Percentiles rank a stretch among this genome's conserved stretches.
Evolutionary conservation across 345 rosid species (phyloP).

Genomic region (Lepidium didymum): DNA sequence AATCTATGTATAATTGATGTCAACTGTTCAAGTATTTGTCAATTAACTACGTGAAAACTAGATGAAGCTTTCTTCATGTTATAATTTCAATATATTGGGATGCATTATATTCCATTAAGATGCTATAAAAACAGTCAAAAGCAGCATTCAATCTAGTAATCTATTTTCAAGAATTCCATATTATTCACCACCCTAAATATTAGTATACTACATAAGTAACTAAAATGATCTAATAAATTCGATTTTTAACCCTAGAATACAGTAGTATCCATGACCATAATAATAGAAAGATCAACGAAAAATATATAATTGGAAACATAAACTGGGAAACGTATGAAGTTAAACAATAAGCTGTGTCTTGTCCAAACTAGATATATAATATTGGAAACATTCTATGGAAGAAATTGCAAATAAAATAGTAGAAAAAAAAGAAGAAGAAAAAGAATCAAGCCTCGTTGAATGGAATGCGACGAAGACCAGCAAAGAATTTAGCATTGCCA

Average conservation of each 20-base stretch:
- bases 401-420: background rate
- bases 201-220: background rate
- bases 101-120: conserved; percentile 6
- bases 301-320: background rate
- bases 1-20: background rate
- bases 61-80: background rate
- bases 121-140: conserved; percentile 19
- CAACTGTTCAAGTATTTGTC: background rate
- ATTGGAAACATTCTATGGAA: background rate
- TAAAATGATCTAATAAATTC: background rate
- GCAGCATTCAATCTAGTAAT: conserved; percentile 6
- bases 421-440: background rate
- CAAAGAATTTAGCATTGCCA: conserved; percentile 7
- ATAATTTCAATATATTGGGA: background rate
- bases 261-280: background rate
- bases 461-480: conserved; percentile 29
- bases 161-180: conserved; percentile 12
- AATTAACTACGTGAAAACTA: background rate
- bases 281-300: background rate
- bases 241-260: background rate
- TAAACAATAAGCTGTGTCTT: background rate
- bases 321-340: background rate
- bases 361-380: background rate
- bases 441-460: conserved; percentile 23
- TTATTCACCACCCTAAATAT: background rate